Percentiles rank a stretch among this genome's conserved stretches.
Evolutionary conservation across 257 asterid genomes (phyloP).

Genomic region (Solanum arcanum): DNA sequence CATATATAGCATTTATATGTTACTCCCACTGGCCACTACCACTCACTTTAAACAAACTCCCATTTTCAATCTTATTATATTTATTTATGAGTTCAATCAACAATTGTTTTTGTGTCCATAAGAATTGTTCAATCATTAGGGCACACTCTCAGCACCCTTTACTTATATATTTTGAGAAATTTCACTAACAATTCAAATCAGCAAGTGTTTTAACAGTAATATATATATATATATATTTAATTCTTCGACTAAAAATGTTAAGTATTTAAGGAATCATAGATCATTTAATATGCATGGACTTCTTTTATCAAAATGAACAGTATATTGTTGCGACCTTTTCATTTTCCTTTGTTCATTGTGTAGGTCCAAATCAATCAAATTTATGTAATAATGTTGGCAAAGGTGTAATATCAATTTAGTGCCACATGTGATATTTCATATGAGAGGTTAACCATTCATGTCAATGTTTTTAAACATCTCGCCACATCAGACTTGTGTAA

Average conservation of each 20-base stretch:
- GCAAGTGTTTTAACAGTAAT: background rate
- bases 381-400: too few relatives aligned
- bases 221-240: too few relatives aligned
- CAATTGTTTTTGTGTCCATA: background rate
- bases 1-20: background rate
- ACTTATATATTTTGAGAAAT: background rate
- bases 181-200: background rate
- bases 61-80: background rate
- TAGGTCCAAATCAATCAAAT: background rate
- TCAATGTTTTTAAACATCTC: background rate
- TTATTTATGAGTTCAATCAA: too few relatives aligned
- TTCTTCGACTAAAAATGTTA: background rate
- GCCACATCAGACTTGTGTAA: background rate
- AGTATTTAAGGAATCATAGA: background rate
- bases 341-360: too few relatives aligned
- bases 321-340: background rate
- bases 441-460: background rate
- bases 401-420: background rate
- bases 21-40: background rate
- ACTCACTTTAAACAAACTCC: background rate
- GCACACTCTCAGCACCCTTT: background rate
- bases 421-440: background rate
- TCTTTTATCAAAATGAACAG: background rate
- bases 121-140: background rate
- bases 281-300: background rate